Conservation (phyloP, 495 filamentous ascomycete species). For the Penicillium paradoxum region DNA sequence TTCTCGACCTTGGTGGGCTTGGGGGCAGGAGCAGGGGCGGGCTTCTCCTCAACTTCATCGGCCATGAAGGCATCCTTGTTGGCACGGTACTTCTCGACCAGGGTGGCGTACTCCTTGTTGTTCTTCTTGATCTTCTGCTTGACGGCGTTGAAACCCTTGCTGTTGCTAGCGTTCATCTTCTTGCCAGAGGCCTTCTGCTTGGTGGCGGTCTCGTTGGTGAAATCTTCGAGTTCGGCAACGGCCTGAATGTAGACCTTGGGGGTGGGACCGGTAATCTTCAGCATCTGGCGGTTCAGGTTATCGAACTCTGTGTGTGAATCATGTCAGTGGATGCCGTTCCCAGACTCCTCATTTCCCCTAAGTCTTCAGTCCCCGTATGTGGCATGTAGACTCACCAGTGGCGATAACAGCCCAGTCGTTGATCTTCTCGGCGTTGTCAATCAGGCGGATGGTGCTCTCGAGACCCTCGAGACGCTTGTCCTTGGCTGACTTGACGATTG, state of each 20-base stretch:
- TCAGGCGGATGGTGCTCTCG: conserved; percentile 78
- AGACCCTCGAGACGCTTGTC: conserved; percentile 95
- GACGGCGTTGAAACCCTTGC: conserved; percentile 89
- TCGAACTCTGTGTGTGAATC: conserved; percentile 76
- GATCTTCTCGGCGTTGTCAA: conserved; percentile 96
- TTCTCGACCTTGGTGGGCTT: conserved; percentile 42
- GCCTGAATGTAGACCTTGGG: conserved; percentile 91
- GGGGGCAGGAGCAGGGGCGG: conserved; percentile 28
- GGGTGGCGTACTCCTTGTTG: conserved; percentile 86
- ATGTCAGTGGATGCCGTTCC: conserved; percentile 16
- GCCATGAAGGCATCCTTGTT: conserved; percentile 84
- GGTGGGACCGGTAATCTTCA: conserved; percentile 68
- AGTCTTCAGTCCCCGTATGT: background rate
- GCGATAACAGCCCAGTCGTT: conserved; percentile 94
- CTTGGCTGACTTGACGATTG: conserved; percentile 91
- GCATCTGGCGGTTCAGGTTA: conserved; percentile 87
- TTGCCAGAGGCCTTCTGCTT: conserved; percentile 95
- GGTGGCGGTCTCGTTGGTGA: conserved; percentile 85
- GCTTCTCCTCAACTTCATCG: conserved; percentile 66
- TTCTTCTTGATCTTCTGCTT: conserved; percentile 97
- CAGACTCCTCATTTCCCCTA: conserved; percentile 5
- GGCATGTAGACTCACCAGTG: conserved; percentile 55
- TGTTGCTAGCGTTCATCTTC: conserved; percentile 97
- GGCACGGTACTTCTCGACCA: conserved; percentile 82
- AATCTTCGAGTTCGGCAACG: conserved; percentile 90